Percentiles rank a stretch among this genome's conserved stretches.
Evolutionary conservation across 148 eudicot species (phyloP).

Genomic region (Vaccinium myrtillus): DNA sequence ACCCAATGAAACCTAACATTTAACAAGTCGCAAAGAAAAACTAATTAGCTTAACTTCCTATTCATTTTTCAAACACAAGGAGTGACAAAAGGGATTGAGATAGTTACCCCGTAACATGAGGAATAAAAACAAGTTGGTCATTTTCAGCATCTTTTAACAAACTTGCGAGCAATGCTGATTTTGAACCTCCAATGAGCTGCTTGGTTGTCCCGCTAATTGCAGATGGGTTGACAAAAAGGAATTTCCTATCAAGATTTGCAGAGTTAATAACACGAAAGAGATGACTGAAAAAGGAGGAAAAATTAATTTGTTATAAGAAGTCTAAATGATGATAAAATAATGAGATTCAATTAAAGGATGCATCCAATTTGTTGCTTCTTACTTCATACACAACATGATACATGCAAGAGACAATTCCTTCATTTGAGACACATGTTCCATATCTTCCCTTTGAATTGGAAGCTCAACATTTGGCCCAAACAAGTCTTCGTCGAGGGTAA

Average conservation of each 20-base stretch:
- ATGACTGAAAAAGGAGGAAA: no score
- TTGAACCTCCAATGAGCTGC: background rate
- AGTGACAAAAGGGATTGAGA: background rate
- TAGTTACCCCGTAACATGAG: background rate
- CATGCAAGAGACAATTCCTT: background rate
- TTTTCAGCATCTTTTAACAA: background rate
- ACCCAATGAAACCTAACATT: background rate
- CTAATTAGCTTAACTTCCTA: background rate
- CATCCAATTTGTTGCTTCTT: background rate
- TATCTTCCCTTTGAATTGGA: background rate
- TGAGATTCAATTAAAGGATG: no score
- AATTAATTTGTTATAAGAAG: no score
- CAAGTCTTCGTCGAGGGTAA: background rate
- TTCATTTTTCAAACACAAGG: background rate
- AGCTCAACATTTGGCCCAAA: background rate
- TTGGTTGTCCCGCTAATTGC: background rate
- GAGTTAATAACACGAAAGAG: background rate
- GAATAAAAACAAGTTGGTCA: background rate
- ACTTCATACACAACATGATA: background rate
- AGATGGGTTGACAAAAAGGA: background rate
- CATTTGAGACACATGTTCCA: background rate
- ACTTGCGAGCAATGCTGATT: background rate
- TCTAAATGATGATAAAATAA: no score
- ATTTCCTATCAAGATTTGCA: background rate
- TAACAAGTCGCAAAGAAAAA: background rate